Evolutionary conservation across 1,284 basidiomycete species (phyloP).

Genomic region (Vanrija pseudolonga): DNA sequence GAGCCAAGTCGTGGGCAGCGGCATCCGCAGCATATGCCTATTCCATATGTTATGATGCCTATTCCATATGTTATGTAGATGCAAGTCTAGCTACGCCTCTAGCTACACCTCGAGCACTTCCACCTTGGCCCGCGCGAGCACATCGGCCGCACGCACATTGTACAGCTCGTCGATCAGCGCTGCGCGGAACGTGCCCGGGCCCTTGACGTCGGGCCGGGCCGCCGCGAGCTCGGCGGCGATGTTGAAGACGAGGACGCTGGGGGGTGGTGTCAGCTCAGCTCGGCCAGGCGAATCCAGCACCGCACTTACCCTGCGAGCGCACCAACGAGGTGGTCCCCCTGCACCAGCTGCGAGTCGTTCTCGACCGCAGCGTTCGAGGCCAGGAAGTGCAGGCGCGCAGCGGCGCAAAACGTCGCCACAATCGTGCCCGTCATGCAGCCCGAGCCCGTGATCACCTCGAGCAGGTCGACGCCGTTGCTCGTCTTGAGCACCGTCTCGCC

Average conservation of each 20-base stretch:
- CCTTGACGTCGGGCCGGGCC: slow-evolving; percentile 63
- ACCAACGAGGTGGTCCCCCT: slow-evolving; percentile 68
- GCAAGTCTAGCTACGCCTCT: not conserved
- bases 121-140: slow-evolving; percentile 57
- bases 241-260: slow-evolving; percentile 72
- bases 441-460: slow-evolving; percentile 80
- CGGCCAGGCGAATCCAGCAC: too few relatives aligned
- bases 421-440: slow-evolving; percentile 72
- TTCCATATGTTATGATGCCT: too few relatives aligned
- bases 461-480: slow-evolving; percentile 70
- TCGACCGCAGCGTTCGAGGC: slow-evolving; percentile 15
- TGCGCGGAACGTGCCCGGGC: slow-evolving; percentile 82
- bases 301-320: slow-evolving; percentile 64
- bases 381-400: slow-evolving; percentile 53
- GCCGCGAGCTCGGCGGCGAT: slow-evolving; percentile 80
- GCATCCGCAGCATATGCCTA: too few relatives aligned
- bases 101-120: slow-evolving; percentile 20
- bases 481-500: slow-evolving; percentile 66
- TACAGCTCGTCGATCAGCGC: slow-evolving; percentile 80
- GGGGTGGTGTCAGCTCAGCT: not conserved
- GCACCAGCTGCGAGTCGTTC: slow-evolving; percentile 53
- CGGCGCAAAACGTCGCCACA: slow-evolving; percentile 64
- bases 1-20: not conserved
- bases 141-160: slow-evolving; percentile 58
- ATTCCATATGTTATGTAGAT: not conserved